These are phyloP conservation scores for Leptographium lundbergii DNA, from an alignment of 2,329 filamentous ascomycete genomes.

Conservation along the genomic window DNA sequence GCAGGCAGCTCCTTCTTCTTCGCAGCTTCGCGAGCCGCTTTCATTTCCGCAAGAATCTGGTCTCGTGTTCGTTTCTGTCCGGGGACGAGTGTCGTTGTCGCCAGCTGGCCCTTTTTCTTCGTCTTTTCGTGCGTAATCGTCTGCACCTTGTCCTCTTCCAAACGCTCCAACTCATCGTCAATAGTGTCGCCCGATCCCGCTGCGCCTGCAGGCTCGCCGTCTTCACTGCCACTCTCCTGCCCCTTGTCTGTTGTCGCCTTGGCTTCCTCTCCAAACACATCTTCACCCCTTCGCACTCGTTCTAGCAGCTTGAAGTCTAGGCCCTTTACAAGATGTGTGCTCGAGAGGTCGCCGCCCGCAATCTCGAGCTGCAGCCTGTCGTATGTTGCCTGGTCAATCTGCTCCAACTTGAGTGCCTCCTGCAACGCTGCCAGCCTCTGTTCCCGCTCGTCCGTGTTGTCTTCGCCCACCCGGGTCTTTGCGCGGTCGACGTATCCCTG, in stretches of 20 bases:
- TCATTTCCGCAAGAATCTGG: slow-evolving; percentile 55
- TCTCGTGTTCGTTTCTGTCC: slow-evolving; percentile 52
- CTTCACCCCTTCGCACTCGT: slow-evolving; percentile 54
- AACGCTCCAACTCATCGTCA: slow-evolving; percentile 53
- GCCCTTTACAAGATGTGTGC: slow-evolving; percentile 83
- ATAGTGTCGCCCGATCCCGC: slow-evolving; percentile 29
- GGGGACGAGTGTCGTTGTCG: slow-evolving; percentile 35
- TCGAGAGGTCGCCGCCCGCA: slow-evolving; percentile 65
- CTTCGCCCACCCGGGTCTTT: slow-evolving; percentile 32
- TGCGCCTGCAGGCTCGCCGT: slow-evolving; percentile 14
- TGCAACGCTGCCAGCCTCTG: slow-evolving; percentile 66
- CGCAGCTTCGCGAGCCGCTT: slow-evolving; percentile 47
- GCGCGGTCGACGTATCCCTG: slow-evolving; percentile 77
- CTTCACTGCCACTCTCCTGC: slow-evolving; percentile 20
- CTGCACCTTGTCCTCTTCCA: slow-evolving; percentile 42
- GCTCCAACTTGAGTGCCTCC: slow-evolving; percentile 66
- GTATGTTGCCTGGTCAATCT: slow-evolving; percentile 72
- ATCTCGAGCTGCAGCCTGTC: slow-evolving; percentile 64
- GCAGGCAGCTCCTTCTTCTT: slow-evolving; percentile 38
- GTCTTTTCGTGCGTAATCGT: slow-evolving; percentile 36
- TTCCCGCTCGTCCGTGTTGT: slow-evolving; percentile 40
- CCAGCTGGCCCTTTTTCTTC: slow-evolving; percentile 50
- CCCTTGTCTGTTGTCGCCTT: slow-evolving; percentile 18
- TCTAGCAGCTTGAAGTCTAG: slow-evolving; percentile 73
- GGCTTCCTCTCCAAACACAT: slow-evolving; percentile 34